Evolutionary conservation across 179 eudicot species (phyloP).

Genomic region (Corrigiola litoralis): DNA sequence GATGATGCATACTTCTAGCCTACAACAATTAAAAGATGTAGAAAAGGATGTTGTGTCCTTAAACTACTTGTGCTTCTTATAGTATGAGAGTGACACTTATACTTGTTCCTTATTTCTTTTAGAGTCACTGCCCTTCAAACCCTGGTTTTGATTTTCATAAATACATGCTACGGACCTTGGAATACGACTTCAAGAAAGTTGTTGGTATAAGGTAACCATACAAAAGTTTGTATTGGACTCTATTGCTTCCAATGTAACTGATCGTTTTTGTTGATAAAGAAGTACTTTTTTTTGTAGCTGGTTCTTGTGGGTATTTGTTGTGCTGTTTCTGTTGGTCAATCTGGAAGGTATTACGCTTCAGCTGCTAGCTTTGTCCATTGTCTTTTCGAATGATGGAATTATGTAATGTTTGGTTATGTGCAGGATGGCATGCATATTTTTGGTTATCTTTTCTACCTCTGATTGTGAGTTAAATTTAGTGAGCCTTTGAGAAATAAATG

Average conservation of each 20-base stretch:
- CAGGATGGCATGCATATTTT: conserved; percentile 88
- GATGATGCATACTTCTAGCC: no score
- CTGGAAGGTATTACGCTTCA: conserved; percentile 46
- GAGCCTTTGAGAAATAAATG: neutral
- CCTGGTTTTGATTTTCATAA: conserved; percentile 53
- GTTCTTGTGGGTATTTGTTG: conserved; percentile 88
- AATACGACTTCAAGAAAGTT: conserved; percentile 63
- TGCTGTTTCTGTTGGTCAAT: conserved; percentile 73
- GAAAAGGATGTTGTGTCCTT: neutral
- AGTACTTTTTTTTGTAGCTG: conserved; percentile 52
- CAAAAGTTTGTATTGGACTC: neutral
- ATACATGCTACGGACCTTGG: conserved; percentile 63
- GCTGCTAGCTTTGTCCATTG: neutral
- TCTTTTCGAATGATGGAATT: neutral
- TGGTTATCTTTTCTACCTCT: conserved; percentile 84
- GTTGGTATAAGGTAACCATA: conserved; percentile 61
- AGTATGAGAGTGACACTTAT: neutral
- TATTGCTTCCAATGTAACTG: neutral
- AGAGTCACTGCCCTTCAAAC: conserved; percentile 51
- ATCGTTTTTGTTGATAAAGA: neutral
- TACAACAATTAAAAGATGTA: no score
- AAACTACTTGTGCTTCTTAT: neutral
- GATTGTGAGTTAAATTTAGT: conserved; percentile 44
- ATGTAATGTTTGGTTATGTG: conserved; percentile 18
- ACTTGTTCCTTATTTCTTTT: neutral